These are phyloP conservation scores for Scenedesmus sp. DNA, from an alignment of 163 green algal species.

Conservation along the genomic window DNA sequence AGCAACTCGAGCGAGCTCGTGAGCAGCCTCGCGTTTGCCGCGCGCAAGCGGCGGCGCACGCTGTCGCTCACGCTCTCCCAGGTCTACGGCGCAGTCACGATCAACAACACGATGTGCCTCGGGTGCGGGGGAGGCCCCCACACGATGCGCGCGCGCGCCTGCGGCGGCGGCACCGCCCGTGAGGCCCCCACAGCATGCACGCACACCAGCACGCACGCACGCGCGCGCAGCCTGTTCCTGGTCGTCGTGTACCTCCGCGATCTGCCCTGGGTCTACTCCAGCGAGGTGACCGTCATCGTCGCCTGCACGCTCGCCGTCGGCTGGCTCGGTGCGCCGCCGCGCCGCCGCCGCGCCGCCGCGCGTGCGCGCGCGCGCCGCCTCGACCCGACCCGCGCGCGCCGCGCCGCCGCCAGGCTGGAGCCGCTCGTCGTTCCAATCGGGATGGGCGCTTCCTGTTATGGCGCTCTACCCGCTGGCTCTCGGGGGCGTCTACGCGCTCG, in stretches of 20 bases:
- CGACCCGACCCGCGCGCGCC: neutral
- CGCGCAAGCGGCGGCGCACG: constrained; percentile 61
- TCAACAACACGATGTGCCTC: constrained; percentile 83
- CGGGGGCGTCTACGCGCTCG: constrained; percentile 36
- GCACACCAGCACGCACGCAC: too few relatives aligned
- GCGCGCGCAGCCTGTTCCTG: constrained; percentile 53
- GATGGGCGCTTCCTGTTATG: constrained; percentile 23
- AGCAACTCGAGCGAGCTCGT: constrained; percentile 73
- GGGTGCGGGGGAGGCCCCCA: too few relatives aligned
- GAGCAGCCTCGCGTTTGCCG: constrained; percentile 66
- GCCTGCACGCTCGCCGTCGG: constrained; percentile 29
- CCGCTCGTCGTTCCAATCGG: constrained; percentile 35
- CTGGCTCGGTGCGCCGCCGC: neutral
- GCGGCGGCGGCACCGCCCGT: constrained; percentile 41
- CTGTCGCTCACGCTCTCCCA: constrained; percentile 71
- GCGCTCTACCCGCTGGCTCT: constrained; percentile 46
- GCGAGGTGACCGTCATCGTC: constrained; percentile 56
- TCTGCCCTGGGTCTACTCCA: constrained; percentile 65
- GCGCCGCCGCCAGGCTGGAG: too few relatives aligned
- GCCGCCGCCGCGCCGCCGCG: too few relatives aligned
- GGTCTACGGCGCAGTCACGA: constrained; percentile 72
- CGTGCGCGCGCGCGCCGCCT: neutral
- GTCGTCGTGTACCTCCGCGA: constrained; percentile 35
- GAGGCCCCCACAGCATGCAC: neutral
- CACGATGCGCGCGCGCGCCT: constrained; percentile 8